These are phyloP conservation scores for Pyronema omphalodes DNA, from an alignment of 495 filamentous ascomycete species.

Conservation along the genomic window DNA sequence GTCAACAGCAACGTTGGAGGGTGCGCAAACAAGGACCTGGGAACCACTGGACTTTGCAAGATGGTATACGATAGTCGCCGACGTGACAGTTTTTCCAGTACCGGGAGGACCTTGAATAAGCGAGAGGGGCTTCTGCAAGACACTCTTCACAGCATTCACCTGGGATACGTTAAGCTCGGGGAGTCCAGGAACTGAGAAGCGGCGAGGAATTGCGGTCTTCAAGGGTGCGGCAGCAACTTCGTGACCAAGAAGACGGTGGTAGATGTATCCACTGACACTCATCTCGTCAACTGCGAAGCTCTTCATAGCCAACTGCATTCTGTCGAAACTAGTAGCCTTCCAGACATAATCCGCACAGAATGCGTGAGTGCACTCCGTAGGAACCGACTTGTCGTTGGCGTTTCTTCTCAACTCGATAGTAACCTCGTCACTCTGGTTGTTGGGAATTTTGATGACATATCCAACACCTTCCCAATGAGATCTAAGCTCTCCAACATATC, in stretches of 20 bases:
- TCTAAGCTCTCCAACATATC: slow-evolving; percentile 88
- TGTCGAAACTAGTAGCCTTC: slow-evolving; percentile 98
- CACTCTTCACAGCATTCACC: slow-evolving; percentile 91
- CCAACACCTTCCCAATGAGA: slow-evolving; percentile 94
- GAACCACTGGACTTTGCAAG: slow-evolving; percentile 87
- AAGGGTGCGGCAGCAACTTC: slow-evolving; percentile 90
- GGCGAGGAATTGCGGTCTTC: slow-evolving; percentile 92
- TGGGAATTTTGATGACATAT: slow-evolving; percentile 98
- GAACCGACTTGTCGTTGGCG: slow-evolving; percentile 81
- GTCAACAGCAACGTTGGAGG: slow-evolving; percentile 96
- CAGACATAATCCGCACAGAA: slow-evolving; percentile 98
- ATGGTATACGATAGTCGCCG: slow-evolving; percentile 96
- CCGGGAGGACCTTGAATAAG: slow-evolving; percentile 94
- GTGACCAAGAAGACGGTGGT: slow-evolving; percentile 90
- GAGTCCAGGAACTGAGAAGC: slow-evolving; percentile 87
- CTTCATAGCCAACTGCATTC: slow-evolving; percentile 99
- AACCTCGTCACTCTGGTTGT: slow-evolving; percentile 97
- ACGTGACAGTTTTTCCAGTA: slow-evolving; percentile 98
- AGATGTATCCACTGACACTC: slow-evolving; percentile 97
- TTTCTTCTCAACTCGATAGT: slow-evolving; percentile 84
- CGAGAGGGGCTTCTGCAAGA: slow-evolving; percentile 78
- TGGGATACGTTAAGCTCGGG: slow-evolving; percentile 93
- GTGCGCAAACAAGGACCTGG: slow-evolving; percentile 89
- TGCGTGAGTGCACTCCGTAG: slow-evolving; percentile 93
- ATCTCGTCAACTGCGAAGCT: slow-evolving; percentile 96